A percentile compares a stretch with the other conserved stretches of the same genome.
These are phyloP conservation scores for Rhodotorula sphaerocarpa DNA, from an alignment of 768 basidiomycete species.

Conservation along the genomic window DNA sequence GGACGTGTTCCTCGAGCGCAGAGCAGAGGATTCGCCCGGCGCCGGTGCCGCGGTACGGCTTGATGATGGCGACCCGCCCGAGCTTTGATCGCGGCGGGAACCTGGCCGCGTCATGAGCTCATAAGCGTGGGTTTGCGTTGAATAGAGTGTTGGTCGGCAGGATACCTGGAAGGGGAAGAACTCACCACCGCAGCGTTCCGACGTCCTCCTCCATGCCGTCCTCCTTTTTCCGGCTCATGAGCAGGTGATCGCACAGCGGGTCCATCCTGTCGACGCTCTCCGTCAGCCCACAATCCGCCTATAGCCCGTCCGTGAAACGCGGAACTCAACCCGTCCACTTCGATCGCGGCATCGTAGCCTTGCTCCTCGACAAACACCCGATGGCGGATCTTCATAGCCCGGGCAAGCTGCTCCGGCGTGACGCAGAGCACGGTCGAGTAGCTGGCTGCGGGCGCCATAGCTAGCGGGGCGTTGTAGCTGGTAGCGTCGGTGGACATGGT, in stretches of 20 bases:
- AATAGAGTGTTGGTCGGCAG: background rate
- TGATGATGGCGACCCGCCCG: constrained; percentile 26
- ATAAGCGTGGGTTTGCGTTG: background rate
- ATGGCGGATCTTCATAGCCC: constrained; percentile 1
- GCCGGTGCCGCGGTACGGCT: background rate
- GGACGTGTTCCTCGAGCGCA: constrained; percentile 12
- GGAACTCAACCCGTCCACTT: constrained; percentile 10
- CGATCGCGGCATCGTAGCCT: constrained; percentile 17
- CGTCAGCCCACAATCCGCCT: too few species aligned
- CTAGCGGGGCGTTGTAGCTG: background rate
- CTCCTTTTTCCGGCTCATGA: constrained; percentile 1
- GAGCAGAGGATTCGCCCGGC: constrained; percentile 7
- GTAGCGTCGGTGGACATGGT: too few species aligned
- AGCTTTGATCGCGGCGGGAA: constrained; percentile 16
- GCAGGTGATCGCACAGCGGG: constrained; percentile 17
- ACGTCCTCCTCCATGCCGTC: constrained; percentile 5
- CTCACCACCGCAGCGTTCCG: constrained; percentile 16
- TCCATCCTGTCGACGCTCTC: background rate
- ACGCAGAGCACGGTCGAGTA: background rate
- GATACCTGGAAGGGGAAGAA: background rate
- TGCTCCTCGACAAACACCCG: constrained; percentile 28
- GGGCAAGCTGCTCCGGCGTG: background rate
- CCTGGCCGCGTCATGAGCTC: constrained; percentile 4
- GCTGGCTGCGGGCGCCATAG: too few species aligned
- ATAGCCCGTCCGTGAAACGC: too few species aligned